Evolutionary conservation across 2,329 filamentous ascomycete genomes (phyloP), one percentile per base, ranked within the genome.

Genomic region (Pezicula radicicola): DNA sequence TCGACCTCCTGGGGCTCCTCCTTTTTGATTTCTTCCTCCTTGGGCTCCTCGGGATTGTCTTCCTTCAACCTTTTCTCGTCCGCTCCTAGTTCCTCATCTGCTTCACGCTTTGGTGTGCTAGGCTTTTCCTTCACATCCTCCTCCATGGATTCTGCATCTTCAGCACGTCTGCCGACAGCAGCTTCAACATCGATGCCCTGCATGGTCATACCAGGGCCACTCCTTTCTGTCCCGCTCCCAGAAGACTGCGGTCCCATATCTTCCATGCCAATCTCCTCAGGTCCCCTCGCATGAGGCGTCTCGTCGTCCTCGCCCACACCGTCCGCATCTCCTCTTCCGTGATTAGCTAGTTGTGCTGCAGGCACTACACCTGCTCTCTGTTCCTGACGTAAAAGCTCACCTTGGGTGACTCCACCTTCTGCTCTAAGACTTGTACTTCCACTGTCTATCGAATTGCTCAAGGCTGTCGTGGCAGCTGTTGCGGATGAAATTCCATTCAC

Each of bases 351-450:
- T 65, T 87, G 84, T 52, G 76, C 81, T 33, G 84, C 79, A 21
- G 89, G 87, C 6, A 93, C 86, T 15, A 93, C 83, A 36, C 89
- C 89, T 1, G 88, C 87, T 65, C 88, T 83, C 70, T 95, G 91
- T 68, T 95, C 91, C 70, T 94, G 88, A n/a, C 91, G 78, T 21
- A 95, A 75, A 19, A 95, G 76, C 68, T 95, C 91, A 45, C 90
- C 90, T 70, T 96, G 91, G 1, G 89, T 92, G 48, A 92, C 81
- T 28, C 81, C 88, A 41, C 73, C 60, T 52, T 70, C 68, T 4
- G 70, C 66, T 51, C 63, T 50, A 54, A 67, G 45, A 16, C 51
- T 48, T 37, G 50, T 51, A 44, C 55, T 51, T 48, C 59, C 49
- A 56, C 54, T 48, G 55, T 51, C 52, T 51, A 49, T 54, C 50